Conservation (phyloP, 768 basidiomycete genomes). For the Suillus tomentosus region DNA sequence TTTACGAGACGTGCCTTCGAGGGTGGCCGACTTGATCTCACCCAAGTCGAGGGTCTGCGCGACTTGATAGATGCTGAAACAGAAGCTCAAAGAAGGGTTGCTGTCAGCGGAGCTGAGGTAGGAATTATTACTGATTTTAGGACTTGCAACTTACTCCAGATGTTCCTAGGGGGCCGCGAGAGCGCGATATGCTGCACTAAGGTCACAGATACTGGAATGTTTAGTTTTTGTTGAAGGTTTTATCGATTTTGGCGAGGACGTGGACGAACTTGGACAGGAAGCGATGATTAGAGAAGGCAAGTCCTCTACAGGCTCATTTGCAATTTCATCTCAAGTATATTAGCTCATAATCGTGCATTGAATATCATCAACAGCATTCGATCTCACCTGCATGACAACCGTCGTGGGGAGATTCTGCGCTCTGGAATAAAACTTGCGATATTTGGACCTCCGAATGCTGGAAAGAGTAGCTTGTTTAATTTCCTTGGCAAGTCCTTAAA, state of each 20-base stretch:
- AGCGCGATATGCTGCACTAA: slow-evolving; percentile 61
- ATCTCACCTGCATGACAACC: slow-evolving; percentile 64
- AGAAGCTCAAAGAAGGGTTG: slow-evolving; percentile 74
- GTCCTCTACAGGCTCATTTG: slow-evolving; percentile 9
- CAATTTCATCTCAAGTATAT: neutral
- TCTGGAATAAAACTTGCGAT: slow-evolving; percentile 83
- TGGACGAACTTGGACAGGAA: slow-evolving; percentile 79
- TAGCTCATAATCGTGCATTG: slow-evolving; percentile 57
- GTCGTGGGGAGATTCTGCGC: slow-evolving; percentile 81
- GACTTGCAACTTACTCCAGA: neutral
- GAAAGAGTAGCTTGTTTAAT: slow-evolving; percentile 90
- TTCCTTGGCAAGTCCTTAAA: slow-evolving; percentile 59
- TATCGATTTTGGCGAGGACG: slow-evolving; percentile 90
- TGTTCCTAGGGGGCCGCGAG: slow-evolving; percentile 61
- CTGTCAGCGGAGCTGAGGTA: slow-evolving; percentile 69
- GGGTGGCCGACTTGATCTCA: slow-evolving; percentile 80
- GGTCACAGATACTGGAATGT: slow-evolving; percentile 67
- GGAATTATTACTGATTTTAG: slow-evolving; percentile 26
- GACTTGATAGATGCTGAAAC: slow-evolving; percentile 91
- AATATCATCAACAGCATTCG: slow-evolving; percentile 53
- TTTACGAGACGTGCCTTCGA: slow-evolving; percentile 86
- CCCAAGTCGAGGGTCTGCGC: slow-evolving; percentile 85
- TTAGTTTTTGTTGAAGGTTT: slow-evolving; percentile 83
- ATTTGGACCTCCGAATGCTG: slow-evolving; percentile 91
- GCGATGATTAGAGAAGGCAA: slow-evolving; percentile 72